These are phyloP conservation scores for Anastatica hierochuntica DNA, from an alignment of 345 rosid genomes.

Conservation along the genomic window DNA sequence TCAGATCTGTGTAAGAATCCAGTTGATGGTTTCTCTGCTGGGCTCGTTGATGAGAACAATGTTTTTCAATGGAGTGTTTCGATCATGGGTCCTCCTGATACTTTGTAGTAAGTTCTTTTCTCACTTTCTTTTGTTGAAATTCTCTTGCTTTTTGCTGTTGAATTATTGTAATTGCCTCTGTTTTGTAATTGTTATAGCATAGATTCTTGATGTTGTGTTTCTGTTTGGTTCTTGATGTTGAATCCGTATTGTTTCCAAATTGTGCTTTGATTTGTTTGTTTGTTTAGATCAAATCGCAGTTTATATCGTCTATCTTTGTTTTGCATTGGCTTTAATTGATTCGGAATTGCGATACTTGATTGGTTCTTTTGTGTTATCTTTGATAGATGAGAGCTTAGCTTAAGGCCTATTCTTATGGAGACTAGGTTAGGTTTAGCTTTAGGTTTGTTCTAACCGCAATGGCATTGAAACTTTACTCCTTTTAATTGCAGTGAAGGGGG, in stretches of 20 bases:
- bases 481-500: conserved; percentile 69
- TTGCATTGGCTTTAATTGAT: not conserved
- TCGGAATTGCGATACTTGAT: too few relatives aligned
- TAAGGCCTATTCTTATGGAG: too few relatives aligned
- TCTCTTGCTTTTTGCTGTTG: too few relatives aligned
- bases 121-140: too few relatives aligned
- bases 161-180: too few relatives aligned
- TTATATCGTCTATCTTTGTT: not conserved
- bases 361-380: not conserved
- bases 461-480: not conserved
- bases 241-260: not conserved
- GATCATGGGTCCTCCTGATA: conserved; percentile 82
- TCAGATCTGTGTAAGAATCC: conserved; percentile 89
- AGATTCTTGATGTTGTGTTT: not conserved
- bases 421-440: not conserved
- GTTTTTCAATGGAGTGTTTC: conserved; percentile 81
- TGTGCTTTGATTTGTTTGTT: not conserved
- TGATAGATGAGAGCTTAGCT: not conserved
- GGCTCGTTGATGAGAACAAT: conserved; percentile 65
- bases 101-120: conserved; percentile 49
- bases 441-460: not conserved
- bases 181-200: too few relatives aligned
- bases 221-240: not conserved
- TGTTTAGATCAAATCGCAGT: not conserved
- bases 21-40: conserved; percentile 93